These are phyloP conservation scores for Perilla frutescens DNA, from an alignment of 257 asterid species.

Conservation along the genomic window DNA sequence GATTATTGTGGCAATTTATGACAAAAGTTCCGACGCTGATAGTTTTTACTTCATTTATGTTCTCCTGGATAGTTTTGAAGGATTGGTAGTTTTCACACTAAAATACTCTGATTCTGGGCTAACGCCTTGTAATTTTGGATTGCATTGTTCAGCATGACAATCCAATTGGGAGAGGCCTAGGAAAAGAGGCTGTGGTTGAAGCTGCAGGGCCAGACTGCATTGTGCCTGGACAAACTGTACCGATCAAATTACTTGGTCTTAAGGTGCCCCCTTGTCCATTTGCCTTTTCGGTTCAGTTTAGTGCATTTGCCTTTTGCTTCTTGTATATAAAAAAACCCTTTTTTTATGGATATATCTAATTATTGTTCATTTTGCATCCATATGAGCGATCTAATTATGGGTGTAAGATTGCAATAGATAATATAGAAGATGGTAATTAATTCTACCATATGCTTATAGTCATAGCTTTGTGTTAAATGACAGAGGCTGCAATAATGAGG, in stretches of 20 bases:
- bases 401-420: not conserved
- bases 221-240: constrained; percentile 84
- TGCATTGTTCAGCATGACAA: constrained; percentile 43
- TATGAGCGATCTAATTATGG: not conserved
- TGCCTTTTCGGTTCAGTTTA: constrained; percentile 6
- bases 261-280: constrained; percentile 56
- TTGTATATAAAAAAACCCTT: not conserved
- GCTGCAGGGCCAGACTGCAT: constrained; percentile 97
- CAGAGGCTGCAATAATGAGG: not conserved
- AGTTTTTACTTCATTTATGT: not conserved
- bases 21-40: too few species aligned
- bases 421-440: not conserved
- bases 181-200: constrained; percentile 81
- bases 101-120: constrained; percentile 10
- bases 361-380: constrained; percentile 2
- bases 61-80: not conserved
- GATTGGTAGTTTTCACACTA: not conserved
- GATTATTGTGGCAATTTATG: not conserved
- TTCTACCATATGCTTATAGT: not conserved
- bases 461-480: not conserved
- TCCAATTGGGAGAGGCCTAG: constrained; percentile 80
- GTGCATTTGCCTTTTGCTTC: constrained; percentile 18
- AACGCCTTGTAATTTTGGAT: constrained; percentile 22
- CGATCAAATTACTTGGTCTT: constrained; percentile 82
- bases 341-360: not conserved